These are phyloP conservation scores for Diaporthe ampelina DNA, from an alignment of 2,329 filamentous ascomycete genomes.

Conservation along the genomic window DNA sequence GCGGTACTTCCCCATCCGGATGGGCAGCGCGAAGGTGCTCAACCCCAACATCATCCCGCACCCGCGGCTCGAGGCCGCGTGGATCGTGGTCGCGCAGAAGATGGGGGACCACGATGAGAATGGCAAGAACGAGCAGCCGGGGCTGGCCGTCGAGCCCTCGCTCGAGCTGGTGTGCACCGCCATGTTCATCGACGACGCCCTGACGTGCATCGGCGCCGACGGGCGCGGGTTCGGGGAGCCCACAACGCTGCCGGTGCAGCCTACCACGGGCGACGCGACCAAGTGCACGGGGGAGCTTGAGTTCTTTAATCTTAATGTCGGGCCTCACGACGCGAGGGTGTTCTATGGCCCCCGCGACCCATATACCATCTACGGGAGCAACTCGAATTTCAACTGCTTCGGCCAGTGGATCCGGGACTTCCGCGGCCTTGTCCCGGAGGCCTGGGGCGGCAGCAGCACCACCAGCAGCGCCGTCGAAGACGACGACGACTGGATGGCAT, in stretches of 20 bases:
- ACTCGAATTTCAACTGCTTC: slow-evolving; percentile 67
- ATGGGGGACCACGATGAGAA: slow-evolving; percentile 44
- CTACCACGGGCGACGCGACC: slow-evolving; percentile 54
- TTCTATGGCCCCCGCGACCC: slow-evolving; percentile 67
- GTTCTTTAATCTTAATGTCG: slow-evolving; percentile 59
- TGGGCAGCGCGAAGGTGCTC: slow-evolving; percentile 57
- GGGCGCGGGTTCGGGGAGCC: slow-evolving; percentile 48
- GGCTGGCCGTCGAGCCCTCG: slow-evolving; percentile 44
- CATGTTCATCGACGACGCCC: slow-evolving; percentile 56
- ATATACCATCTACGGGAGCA: slow-evolving; percentile 68
- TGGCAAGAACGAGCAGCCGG: slow-evolving; percentile 38
- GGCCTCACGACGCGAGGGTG: slow-evolving; percentile 71
- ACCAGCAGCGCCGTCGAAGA: background rate
- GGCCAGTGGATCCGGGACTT: slow-evolving; percentile 71
- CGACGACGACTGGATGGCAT: too few relatives aligned
- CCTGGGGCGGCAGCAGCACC: slow-evolving; percentile 50
- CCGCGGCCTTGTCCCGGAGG: slow-evolving; percentile 58
- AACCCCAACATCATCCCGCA: slow-evolving; percentile 73
- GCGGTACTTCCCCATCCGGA: slow-evolving; percentile 64
- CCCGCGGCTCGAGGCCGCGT: slow-evolving; percentile 60
- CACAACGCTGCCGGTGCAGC: slow-evolving; percentile 59
- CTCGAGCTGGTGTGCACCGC: slow-evolving; percentile 66
- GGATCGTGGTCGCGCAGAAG: slow-evolving; percentile 65
- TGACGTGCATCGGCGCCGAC: slow-evolving; percentile 55
- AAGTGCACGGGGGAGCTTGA: slow-evolving; percentile 61